Base-by-base conservation (phyloP, 2,329 filamentous ascomycete species). In the Teratosphaeria epicoccoides region DNA sequence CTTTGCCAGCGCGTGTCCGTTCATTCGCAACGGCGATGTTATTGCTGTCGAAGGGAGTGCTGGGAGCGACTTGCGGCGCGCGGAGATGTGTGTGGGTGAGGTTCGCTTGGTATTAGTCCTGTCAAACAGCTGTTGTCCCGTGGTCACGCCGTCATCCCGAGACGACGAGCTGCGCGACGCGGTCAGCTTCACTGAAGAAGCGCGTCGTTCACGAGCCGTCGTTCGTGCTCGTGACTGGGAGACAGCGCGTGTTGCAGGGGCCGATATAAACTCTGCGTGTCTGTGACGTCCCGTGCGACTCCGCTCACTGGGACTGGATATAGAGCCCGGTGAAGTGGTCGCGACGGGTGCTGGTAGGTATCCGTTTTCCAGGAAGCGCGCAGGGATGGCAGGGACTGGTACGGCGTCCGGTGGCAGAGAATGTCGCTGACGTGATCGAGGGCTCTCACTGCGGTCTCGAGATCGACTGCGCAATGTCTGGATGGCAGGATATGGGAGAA, bases 51-150 rank as follows among this genome's bases (percentile, higher is more conserved):
- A 24, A 12, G 43, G 20, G 22, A 26, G 43, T 46, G 43, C 43
- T 4, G 48, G 24, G 20, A 49, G 23, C 22, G 48, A 49, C 25
- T 44, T 43, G 37, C 48, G 28, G 24, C 48, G 48, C 48, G 37
- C 37, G 17, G 20, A 25, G 20, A 44, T 44, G 10, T 29, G 7
- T 14, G 46, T 40, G 33, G 33, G 33, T 40, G 33, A 40, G n/a
- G 33, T 40, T 40, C 33, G 33, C 33, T 40, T 40, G 33, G 33
- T 40, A 17, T 40, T 40, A 40, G 33, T 40, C 33, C 33, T 40
- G 14, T 22, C n/a, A 17, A 17, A 20, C n/a, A 40, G 33, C 33
- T 40, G 14, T 4, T 20, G 33, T 7, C 33, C 33, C 33, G 33
- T 48, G 24, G 14, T 28, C 33, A 37, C 46, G 28, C 46, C 46